Evolutionary conservation across 2,329 filamentous ascomycete genomes (phyloP).

Genomic region (Ceratocystis papillata): DNA sequence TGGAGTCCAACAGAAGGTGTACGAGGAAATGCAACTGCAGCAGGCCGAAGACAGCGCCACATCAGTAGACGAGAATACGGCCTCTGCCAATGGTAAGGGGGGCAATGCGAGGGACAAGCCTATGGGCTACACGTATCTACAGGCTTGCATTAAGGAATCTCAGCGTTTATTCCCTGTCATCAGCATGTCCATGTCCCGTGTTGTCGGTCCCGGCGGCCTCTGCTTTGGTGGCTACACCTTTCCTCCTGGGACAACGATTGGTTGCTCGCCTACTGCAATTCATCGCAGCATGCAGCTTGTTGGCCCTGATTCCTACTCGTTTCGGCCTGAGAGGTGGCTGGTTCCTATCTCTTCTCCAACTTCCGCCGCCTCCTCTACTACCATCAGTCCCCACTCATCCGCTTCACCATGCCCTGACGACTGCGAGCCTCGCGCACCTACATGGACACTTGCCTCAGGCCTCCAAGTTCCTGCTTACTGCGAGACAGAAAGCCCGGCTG

Average conservation of each 20-base stretch:
- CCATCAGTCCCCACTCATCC: background rate
- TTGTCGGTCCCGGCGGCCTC: conserved; percentile 34
- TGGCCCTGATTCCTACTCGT: conserved; percentile 37
- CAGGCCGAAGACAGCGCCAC: background rate
- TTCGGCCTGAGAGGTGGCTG: conserved; percentile 40
- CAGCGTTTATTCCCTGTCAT: conserved; percentile 43
- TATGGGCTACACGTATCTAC: conserved; percentile 31
- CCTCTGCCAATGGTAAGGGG: background rate
- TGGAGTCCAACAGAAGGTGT: conserved; percentile 30
- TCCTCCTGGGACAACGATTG: conserved; percentile 39
- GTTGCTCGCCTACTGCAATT: conserved; percentile 41
- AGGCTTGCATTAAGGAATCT: conserved; percentile 41
- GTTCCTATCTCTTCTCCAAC: conserved; percentile 1
- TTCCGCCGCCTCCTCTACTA: background rate
- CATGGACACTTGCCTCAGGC: conserved; percentile 14
- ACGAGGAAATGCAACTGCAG: conserved; percentile 27
- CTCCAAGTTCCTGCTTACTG: conserved; percentile 12
- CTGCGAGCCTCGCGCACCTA: background rate
- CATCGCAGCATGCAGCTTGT: conserved; percentile 43
- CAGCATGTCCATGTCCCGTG: conserved; percentile 42
- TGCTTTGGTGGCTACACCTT: conserved; percentile 34
- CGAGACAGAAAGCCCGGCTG: conserved; percentile 25
- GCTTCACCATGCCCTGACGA: background rate
- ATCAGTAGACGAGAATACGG: background rate
- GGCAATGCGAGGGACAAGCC: background rate